These are phyloP conservation scores for Rhododendron griersonianum DNA, from an alignment of 148 eudicot species.

Conservation along the genomic window DNA sequence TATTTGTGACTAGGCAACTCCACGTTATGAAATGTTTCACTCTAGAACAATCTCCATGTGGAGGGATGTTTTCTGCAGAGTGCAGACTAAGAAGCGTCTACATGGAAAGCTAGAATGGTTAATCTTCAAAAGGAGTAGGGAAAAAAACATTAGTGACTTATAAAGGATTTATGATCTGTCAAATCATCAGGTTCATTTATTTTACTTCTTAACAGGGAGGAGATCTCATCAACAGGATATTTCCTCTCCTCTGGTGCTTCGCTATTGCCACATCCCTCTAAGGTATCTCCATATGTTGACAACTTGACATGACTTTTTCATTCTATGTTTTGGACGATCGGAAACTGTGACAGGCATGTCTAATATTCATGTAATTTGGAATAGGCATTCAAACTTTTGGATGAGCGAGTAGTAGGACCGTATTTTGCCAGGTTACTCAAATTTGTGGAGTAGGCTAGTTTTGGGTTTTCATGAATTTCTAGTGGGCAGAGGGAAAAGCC, in stretches of 20 bases:
- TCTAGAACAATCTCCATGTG: not conserved
- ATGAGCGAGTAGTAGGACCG: not conserved
- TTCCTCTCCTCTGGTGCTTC: constrained; percentile 68
- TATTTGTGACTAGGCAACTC: not conserved
- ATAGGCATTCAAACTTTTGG: not conserved
- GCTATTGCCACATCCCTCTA: constrained; percentile 52
- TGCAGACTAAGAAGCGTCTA: not conserved
- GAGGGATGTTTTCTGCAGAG: not conserved
- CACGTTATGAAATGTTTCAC: not conserved
- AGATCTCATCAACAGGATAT: constrained; percentile 17
- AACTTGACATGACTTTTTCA: constrained; percentile 5
- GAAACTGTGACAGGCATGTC: not conserved
- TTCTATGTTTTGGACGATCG: not conserved
- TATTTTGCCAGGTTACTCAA: not conserved
- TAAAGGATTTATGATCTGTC: not conserved
- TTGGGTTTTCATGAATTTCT: not conserved
- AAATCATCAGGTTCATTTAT: not conserved
- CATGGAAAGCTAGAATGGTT: not conserved
- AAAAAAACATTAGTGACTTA: not conserved
- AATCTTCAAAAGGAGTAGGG: not conserved
- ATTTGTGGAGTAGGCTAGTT: not conserved
- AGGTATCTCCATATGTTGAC: constrained; percentile 39
- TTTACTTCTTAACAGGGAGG: constrained; percentile 28
- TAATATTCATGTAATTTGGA: not conserved
- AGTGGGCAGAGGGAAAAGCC: not conserved